Evolutionary conservation across 2,329 filamentous ascomycete genomes (phyloP), one percentile per base, ranked within the genome.

Genomic region (Scopulariopsis brevicaulis): DNA sequence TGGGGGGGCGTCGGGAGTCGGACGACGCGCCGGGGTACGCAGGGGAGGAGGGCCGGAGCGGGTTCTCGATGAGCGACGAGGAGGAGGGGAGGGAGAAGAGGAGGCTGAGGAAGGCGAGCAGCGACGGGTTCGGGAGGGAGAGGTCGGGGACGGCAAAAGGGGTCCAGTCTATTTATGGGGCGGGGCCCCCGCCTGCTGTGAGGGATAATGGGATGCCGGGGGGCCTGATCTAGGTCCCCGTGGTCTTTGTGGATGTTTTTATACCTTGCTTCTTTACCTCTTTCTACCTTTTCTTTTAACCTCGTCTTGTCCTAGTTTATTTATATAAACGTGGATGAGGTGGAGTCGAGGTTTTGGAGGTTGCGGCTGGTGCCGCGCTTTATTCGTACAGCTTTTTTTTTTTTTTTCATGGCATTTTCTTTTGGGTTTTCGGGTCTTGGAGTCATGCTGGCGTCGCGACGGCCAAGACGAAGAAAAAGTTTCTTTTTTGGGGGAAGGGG

Each of bases 141-240:
- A 66, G 68, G 14, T 43, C 34, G 12, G 58, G 53, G 48, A 60
- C 37, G 53, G 50, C 12, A 14, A 28, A 28, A 15, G 64, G 64
- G 52, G 66, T 61, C 53, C 57, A 52, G 22, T 53, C 57, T 32
- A 8, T 8, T 14, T 58, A 55, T 25, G 11, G 24, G 12, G 15
- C 43, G 12, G 53, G 40, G 12, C 14, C 18, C 14, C 25, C 57
- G 20, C 52, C 53, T 14, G 10, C 35, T 2, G 53, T 55, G 11
- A 58, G 22, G 40, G 48, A 43, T 14, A 66, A 67, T 57, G 66
- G 61, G 57, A 59, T 72, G 60, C 71, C 75, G 0, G 75, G 75
- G 24, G 76, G 75, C 55, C 75, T 78, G 74, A 77, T 78, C 60
- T 78, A 64, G 70, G n/a, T n/a, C n/a, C n/a, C n/a, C n/a, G n/a